Evolutionary conservation across 805 yeast species (phyloP).

Genomic region (Zygosaccharomyces bailii): DNA sequence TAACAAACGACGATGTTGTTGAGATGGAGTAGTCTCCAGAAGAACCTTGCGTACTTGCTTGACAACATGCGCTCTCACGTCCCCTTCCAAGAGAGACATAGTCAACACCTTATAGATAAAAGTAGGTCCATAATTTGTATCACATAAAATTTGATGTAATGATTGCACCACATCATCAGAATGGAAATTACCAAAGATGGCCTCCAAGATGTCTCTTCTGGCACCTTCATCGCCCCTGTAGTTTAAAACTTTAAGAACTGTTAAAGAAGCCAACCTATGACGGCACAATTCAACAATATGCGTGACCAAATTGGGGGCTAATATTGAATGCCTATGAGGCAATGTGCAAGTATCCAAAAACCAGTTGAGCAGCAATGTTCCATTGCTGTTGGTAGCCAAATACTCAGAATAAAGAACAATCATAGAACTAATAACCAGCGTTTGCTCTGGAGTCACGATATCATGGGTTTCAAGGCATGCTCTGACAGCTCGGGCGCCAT

Average conservation of each 20-base stretch:
- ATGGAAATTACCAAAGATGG: constrained; percentile 56
- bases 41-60: constrained; percentile 62
- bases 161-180: constrained; percentile 41
- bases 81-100: constrained; percentile 60
- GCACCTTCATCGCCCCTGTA: constrained; percentile 62
- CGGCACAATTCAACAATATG: constrained; percentile 62
- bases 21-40: constrained; percentile 57
- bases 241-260: constrained; percentile 73
- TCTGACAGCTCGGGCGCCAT: constrained; percentile 92
- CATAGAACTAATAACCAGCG: constrained; percentile 67
- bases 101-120: constrained; percentile 78
- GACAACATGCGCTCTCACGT: constrained; percentile 53
- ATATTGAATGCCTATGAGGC: constrained; percentile 59
- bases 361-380: constrained; percentile 90
- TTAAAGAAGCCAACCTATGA: constrained; percentile 80
- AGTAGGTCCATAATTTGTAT: constrained; percentile 65
- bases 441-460: constrained; percentile 59
- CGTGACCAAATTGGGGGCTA: constrained; percentile 61
- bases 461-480: constrained; percentile 84
- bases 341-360: constrained; percentile 77
- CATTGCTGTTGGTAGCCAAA: constrained; percentile 79
- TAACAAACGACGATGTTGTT: constrained; percentile 78
- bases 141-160: constrained; percentile 60
- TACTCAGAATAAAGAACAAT: constrained; percentile 76
- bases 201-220: constrained; percentile 56